phyloP scores from a whole-genome alignment of 116 monocot species.

The Cymodocea nodosa region DNA sequence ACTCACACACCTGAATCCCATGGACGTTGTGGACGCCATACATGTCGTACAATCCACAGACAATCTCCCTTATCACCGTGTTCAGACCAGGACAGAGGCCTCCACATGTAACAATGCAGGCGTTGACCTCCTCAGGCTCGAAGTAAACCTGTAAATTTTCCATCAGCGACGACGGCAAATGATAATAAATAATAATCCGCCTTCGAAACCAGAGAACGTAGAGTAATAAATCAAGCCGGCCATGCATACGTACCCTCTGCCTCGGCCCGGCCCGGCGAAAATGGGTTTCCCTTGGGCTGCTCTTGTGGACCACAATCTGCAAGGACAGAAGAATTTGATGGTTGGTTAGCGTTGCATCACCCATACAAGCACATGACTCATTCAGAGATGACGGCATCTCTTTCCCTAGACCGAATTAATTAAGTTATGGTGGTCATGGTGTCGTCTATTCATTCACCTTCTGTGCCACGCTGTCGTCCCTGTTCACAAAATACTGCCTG shows the following conservation, averaged over 20 bases:
- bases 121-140: constrained; percentile 46
- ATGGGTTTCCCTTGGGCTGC: constrained; percentile 44
- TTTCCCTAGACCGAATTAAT: neutral
- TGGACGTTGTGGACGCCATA: constrained; percentile 44
- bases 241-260: constrained; percentile 20
- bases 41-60: constrained; percentile 54
- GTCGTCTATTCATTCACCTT: constrained; percentile 1
- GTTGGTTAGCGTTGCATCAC: neutral
- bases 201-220: too few relatives aligned
- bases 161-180: neutral
- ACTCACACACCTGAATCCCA: constrained; percentile 40
- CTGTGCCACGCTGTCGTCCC: constrained; percentile 14
- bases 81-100: constrained; percentile 73
- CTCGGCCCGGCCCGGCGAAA: constrained; percentile 70
- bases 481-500: constrained; percentile 20
- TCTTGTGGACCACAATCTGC: constrained; percentile 65
- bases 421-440: neutral
- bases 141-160: constrained; percentile 39
- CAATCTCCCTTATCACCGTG: constrained; percentile 60
- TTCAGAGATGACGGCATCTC: neutral
- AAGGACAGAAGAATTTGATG: constrained; percentile 1
- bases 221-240: too few relatives aligned
- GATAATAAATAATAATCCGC: too few relatives aligned
- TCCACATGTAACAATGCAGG: constrained; percentile 71
- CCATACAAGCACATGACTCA: neutral